These are phyloP conservation scores for Blastomyces parvus DNA, from an alignment of 2,329 filamentous ascomycete species.

Conservation along the genomic window DNA sequence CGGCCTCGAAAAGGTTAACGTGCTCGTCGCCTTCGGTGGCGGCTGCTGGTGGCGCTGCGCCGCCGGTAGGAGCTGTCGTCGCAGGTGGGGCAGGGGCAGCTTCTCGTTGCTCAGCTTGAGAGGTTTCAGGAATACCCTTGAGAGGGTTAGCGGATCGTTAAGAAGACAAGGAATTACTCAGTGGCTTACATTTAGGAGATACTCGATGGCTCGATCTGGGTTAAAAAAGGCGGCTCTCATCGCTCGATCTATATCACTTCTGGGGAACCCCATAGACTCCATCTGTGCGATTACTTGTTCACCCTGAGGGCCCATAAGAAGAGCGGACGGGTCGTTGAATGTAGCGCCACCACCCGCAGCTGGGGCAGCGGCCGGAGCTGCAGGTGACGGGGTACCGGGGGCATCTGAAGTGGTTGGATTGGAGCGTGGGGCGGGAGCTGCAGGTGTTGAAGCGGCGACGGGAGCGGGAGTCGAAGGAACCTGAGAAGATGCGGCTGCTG, in stretches of 20 bases:
- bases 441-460: slow-evolving; percentile 11
- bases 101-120: slow-evolving; percentile 60
- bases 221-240: slow-evolving; percentile 97
- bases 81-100: slow-evolving; percentile 18
- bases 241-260: slow-evolving; percentile 78
- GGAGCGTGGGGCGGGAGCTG: slow-evolving; percentile 15
- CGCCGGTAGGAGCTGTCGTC: slow-evolving; percentile 34
- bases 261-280: slow-evolving; percentile 94
- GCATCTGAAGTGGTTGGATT: slow-evolving; percentile 10
- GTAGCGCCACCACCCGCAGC: slow-evolving; percentile 39
- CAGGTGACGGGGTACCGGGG: slow-evolving; percentile 17
- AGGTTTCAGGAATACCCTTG: slow-evolving; percentile 81
- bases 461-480: slow-evolving; percentile 26
- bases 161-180: neutral
- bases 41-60: slow-evolving; percentile 32
- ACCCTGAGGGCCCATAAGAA: slow-evolving; percentile 76
- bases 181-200: slow-evolving; percentile 70
- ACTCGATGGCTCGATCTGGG: slow-evolving; percentile 93
- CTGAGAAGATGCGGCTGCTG: slow-evolving; percentile 26
- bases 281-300: slow-evolving; percentile 78
- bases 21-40: slow-evolving; percentile 45
- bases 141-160: neutral
- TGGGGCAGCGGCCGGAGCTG: slow-evolving; percentile 23
- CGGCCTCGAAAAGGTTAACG: slow-evolving; percentile 87
- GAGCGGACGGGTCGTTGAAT: slow-evolving; percentile 66